phyloP scores from a whole-genome alignment of 139 green algal species.

The Trebouxia sp. region DNA sequence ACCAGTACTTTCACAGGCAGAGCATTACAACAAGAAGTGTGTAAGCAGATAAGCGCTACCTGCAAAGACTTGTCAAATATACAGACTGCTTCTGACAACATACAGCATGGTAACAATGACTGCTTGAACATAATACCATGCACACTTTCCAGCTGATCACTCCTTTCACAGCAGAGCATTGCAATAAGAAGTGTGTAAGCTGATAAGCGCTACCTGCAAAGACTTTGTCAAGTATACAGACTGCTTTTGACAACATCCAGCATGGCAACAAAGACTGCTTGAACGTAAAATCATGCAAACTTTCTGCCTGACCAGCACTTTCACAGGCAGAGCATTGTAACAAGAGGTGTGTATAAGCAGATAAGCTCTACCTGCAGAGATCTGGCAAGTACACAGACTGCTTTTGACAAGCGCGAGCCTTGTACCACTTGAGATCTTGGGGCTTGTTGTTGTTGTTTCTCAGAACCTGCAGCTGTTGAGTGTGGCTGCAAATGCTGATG shows the following conservation, averaged over 20 bases:
- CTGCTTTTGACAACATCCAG: not conserved
- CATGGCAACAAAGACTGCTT: too few species aligned
- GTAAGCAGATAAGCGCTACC: not conserved
- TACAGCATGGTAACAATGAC: too few species aligned
- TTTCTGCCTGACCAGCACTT: too few species aligned
- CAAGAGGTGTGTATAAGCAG: too few species aligned
- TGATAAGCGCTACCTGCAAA: not conserved
- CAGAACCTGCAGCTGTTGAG: too few species aligned
- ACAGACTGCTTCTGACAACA: not conserved
- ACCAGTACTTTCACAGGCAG: too few species aligned
- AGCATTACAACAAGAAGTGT: too few species aligned
- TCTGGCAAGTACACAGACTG: not conserved
- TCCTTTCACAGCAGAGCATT: not conserved
- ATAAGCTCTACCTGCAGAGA: not conserved
- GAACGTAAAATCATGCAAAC: too few species aligned
- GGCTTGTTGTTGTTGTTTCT: not conserved
- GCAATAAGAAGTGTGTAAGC: too few species aligned
- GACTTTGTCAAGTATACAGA: not conserved
- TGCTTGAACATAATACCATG: too few species aligned
- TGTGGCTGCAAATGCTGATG: not conserved
- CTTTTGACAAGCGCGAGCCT: constrained; percentile 1
- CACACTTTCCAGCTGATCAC: too few species aligned
- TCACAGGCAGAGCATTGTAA: not conserved
- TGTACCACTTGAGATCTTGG: not conserved
- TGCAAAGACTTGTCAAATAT: not conserved